Conservation (phyloP, 495 filamentous ascomycete species). For the Neurospora pannonica region DNA sequence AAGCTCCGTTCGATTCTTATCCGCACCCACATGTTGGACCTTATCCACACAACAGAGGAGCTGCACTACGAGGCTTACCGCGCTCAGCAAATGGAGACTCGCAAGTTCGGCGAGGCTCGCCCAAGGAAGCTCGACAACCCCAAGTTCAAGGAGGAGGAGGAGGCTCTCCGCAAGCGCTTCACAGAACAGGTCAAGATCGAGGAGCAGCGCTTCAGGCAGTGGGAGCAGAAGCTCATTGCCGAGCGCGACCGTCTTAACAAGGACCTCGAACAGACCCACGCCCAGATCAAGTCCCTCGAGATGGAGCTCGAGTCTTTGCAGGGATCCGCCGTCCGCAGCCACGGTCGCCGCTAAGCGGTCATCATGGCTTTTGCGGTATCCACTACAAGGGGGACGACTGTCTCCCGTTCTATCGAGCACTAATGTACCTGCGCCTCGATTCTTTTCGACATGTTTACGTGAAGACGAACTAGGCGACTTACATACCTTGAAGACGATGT, state of each 20-base stretch:
- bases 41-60: slow-evolving; percentile 99
- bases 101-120: slow-evolving; percentile 96
- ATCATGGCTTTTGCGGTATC: not conserved
- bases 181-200: slow-evolving; percentile 99
- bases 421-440: not conserved
- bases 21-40: slow-evolving; percentile 99
- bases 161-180: slow-evolving; percentile 94
- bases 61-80: slow-evolving; percentile 98
- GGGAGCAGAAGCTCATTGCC: slow-evolving; percentile 98
- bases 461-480: not conserved
- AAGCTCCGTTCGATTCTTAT: slow-evolving; percentile 98
- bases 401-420: not conserved
- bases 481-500: slow-evolving; percentile 2
- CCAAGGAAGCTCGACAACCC: slow-evolving; percentile 98
- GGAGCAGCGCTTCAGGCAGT: slow-evolving; percentile 95
- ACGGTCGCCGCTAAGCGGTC: slow-evolving; percentile 74
- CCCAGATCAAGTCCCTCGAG: slow-evolving; percentile 94
- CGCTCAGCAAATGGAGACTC: slow-evolving; percentile 98
- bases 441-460: not conserved
- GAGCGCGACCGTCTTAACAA: slow-evolving; percentile 98
- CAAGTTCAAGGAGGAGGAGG: slow-evolving; percentile 99
- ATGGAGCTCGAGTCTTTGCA: slow-evolving; percentile 88
- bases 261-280: slow-evolving; percentile 94
- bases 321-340: slow-evolving; percentile 83
- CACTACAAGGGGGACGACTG: not conserved